Percentiles rank a stretch among this genome's conserved stretches.
phyloP scores from a whole-genome alignment of 2,329 filamentous ascomycete genomes.

The Fusarium miscanthi region DNA sequence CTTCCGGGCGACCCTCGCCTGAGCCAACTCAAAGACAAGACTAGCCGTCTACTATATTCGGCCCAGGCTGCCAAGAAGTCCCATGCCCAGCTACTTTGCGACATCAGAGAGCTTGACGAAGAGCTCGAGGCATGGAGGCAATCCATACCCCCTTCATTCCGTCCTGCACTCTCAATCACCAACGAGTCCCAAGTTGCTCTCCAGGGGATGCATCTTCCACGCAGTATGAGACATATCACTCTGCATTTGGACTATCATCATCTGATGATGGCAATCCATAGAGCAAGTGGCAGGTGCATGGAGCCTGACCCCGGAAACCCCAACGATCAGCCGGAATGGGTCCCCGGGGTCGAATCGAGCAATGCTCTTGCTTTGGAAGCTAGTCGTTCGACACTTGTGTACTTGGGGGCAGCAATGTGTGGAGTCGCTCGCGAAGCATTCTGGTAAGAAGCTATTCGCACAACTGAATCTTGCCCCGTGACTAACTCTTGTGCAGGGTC shows the following conservation, averaged over 20 bases:
- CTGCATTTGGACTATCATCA: conserved; percentile 67
- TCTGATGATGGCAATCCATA: conserved; percentile 65
- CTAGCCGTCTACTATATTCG: conserved; percentile 62
- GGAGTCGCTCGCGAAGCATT: conserved; percentile 60
- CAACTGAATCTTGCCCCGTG: rapidly evolving
- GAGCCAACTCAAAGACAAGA: conserved; percentile 63
- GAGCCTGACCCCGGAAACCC: neutral
- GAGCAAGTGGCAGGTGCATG: conserved; percentile 62
- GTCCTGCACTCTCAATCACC: conserved; percentile 59
- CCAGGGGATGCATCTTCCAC: conserved; percentile 40
- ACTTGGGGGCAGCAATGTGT: conserved; percentile 56
- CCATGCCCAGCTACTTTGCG: conserved; percentile 64
- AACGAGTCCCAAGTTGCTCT: conserved; percentile 43
- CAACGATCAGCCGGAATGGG: conserved; percentile 48
- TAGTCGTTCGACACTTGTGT: conserved; percentile 65
- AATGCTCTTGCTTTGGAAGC: conserved; percentile 65
- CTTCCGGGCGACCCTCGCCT: conserved; percentile 61
- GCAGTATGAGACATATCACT: conserved; percentile 60
- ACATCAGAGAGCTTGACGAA: conserved; percentile 67
- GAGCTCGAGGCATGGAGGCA: conserved; percentile 66
- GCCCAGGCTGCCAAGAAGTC: conserved; percentile 59
- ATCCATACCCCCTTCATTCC: conserved; percentile 57
- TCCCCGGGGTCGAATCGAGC: conserved; percentile 61
- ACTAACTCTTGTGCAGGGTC: conserved; percentile 52
- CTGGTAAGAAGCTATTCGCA: conserved; percentile 53